These are phyloP conservation scores for Botrytis galanthina DNA, from an alignment of 2,329 filamentous ascomycete species.

Conservation along the genomic window DNA sequence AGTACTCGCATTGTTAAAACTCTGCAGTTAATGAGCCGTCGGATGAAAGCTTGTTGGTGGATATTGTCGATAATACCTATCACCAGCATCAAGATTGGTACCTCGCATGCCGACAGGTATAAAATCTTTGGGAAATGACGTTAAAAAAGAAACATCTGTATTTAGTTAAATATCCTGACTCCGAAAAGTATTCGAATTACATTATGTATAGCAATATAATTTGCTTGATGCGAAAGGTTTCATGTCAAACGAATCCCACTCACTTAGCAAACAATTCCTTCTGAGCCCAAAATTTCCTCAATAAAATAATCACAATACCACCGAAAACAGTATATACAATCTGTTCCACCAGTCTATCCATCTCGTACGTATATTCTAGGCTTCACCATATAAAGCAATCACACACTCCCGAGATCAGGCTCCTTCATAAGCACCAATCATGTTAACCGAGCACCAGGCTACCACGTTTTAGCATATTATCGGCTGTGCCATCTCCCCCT, in stretches of 20 bases:
- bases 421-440: background rate
- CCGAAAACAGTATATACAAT: background rate
- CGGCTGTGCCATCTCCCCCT: background rate
- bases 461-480: background rate
- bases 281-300: background rate
- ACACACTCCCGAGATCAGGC: background rate
- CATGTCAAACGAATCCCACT: background rate
- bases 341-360: background rate
- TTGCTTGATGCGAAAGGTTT: background rate
- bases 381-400: background rate
- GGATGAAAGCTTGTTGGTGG: background rate
- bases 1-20: background rate
- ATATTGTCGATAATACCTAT: background rate
- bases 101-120: background rate
- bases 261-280: background rate
- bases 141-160: background rate
- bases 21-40: background rate
- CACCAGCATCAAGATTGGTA: background rate
- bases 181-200: background rate
- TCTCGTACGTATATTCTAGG: background rate
- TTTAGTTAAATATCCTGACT: background rate
- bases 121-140: background rate
- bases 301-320: background rate
- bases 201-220: background rate
- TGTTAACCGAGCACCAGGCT: background rate